Conservation (phyloP, 2,329 filamentous ascomycete species). For the Alternaria hordeiaustralica region DNA sequence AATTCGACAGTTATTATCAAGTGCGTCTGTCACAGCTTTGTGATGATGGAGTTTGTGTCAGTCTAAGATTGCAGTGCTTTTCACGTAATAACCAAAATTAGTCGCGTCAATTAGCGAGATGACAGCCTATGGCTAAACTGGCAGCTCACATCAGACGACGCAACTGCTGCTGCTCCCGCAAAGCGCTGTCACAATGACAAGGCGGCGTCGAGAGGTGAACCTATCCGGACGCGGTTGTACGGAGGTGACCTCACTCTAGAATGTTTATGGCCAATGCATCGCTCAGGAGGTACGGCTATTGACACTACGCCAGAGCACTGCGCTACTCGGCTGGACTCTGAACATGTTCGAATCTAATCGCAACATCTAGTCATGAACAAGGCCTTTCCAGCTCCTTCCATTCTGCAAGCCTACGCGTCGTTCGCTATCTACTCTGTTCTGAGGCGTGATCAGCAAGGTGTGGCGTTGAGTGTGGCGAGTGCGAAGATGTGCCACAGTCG, state of each 20-base stretch:
- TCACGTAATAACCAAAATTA: slow-evolving; percentile 16
- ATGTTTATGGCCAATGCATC: slow-evolving; percentile 23
- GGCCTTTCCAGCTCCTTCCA: slow-evolving; percentile 3
- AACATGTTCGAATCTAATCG: slow-evolving; percentile 12
- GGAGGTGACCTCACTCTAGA: slow-evolving; percentile 16
- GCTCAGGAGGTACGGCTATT: slow-evolving; percentile 14
- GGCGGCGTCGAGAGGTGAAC: slow-evolving; percentile 13
- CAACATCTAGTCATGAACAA: slow-evolving; percentile 14
- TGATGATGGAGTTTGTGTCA: slow-evolving; percentile 3
- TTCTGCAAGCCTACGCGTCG: slow-evolving; percentile 34
- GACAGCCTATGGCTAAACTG: slow-evolving; percentile 12
- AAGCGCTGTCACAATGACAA: slow-evolving; percentile 15
- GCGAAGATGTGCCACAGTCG: slow-evolving; percentile 24
- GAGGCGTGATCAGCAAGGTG: slow-evolving; percentile 8
- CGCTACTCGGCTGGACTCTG: not conserved
- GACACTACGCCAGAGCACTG: slow-evolving; percentile 3
- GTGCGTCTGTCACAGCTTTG: not conserved
- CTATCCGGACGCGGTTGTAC: slow-evolving; percentile 18
- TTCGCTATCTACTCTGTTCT: slow-evolving; percentile 6
- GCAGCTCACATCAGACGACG: slow-evolving; percentile 11
- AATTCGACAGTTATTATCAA: not conserved
- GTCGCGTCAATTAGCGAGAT: slow-evolving; percentile 19
- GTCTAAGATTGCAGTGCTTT: slow-evolving; percentile 3
- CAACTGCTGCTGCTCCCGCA: slow-evolving; percentile 4
- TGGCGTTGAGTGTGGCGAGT: slow-evolving; percentile 14